Evolutionary conservation across 768 basidiomycete genomes (phyloP).

Genomic region (Lentinula guzmanii): DNA sequence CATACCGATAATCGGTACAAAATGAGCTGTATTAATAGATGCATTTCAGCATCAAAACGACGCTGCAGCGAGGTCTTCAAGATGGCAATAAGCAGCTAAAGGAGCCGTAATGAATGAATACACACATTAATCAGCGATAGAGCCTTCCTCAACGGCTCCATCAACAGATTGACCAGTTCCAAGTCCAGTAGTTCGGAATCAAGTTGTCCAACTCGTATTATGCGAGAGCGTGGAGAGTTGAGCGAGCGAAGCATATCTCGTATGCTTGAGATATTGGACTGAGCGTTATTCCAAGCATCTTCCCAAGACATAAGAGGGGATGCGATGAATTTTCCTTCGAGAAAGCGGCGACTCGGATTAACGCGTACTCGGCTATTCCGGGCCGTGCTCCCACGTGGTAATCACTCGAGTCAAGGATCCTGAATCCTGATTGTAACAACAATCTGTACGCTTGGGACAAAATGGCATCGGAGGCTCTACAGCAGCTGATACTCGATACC

Average conservation of each 20-base stretch:
- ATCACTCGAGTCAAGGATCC: background rate
- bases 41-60: slow-evolving; percentile 70
- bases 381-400: background rate
- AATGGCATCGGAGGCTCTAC: slow-evolving; percentile 69
- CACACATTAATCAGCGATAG: slow-evolving; percentile 63
- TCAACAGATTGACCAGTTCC: slow-evolving; percentile 76
- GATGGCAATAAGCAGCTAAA: slow-evolving; percentile 13
- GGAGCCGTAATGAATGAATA: background rate
- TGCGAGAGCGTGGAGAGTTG: slow-evolving; percentile 32
- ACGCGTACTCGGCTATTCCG: background rate
- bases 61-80: slow-evolving; percentile 50
- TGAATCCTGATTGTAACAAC: background rate
- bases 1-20: slow-evolving; percentile 83
- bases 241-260: slow-evolving; percentile 29
- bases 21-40: slow-evolving; percentile 59
- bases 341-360: background rate
- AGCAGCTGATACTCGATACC: slow-evolving; percentile 72
- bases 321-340: background rate
- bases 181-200: slow-evolving; percentile 89
- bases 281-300: slow-evolving; percentile 57
- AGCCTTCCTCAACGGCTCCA: slow-evolving; percentile 75
- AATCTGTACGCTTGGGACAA: background rate
- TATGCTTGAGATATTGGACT: slow-evolving; percentile 46
- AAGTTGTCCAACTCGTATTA: slow-evolving; percentile 82
- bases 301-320: slow-evolving; percentile 40